Base-by-base conservation (phyloP, 208 protist genomes). In the Trypanosoma lewisi region DNA sequence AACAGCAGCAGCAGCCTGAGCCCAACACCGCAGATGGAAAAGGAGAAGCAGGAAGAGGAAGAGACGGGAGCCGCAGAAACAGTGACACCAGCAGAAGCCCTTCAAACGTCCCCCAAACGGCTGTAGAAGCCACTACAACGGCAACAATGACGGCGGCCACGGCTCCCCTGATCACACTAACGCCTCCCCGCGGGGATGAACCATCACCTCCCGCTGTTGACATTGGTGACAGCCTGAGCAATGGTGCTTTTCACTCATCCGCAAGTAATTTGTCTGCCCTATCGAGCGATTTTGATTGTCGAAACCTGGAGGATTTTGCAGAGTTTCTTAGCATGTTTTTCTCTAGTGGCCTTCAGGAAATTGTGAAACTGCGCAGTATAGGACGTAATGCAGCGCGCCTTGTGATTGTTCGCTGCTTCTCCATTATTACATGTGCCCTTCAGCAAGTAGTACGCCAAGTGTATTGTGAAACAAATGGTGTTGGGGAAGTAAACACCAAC, bases 331-430 rank as follows among this genome's bases (percentile, higher is more conserved):
- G 60, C 5, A 63, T 80, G 12, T 66, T 94, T 27, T 88, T 88
- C 50, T 48, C 72, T 50, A 59, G 58, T 54, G 78, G 78, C 36
- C n/a, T 82, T 44, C 80, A 83, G 6, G 84, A 94, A 70, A 76
- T 73, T 30, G 36, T 56, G 25, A 82, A 79, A 53, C 73, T 91
- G 63, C 88, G 83, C 36, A 62, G 61, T 19, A 66, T 86, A n/a
- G 88, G 70, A 8, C 83, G 80, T 34, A 85, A 73, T 25, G 68
- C 87, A 31, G 77, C 70, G 12, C 77, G 76, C 14, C 68, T 94
- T 12, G 53, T 80, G n/a, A 80, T 79, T 50, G 85, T 91, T 31
- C 84, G 88, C 34, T 94, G 84, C 73, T 77, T 75, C 65, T 90
- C 84, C 21, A 84, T 80, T 28, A 75, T 91, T 42, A 70, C 72